Percentiles rank a stretch among this genome's conserved stretches.
phyloP scores from a whole-genome alignment of 2,329 filamentous ascomycete species.

The Fusarium oxysporum region DNA sequence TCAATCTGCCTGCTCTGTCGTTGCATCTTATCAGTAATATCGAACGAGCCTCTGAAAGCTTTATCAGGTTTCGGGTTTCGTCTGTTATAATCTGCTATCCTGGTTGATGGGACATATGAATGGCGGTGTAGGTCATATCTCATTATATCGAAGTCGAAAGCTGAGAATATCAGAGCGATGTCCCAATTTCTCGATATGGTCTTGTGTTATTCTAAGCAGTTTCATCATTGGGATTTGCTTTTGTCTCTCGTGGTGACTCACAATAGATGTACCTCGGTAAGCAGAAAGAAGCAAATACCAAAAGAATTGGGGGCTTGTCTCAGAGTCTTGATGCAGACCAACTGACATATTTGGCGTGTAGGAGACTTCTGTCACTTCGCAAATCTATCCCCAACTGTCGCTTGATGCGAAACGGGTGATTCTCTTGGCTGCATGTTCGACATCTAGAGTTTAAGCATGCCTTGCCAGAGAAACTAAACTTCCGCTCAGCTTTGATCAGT shows the following conservation, averaged over 20 bases:
- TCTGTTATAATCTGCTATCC: not conserved
- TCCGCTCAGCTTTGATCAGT: not conserved
- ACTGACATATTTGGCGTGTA: not conserved
- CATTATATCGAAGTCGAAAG: not conserved
- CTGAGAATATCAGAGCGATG: not conserved
- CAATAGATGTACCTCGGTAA: not conserved
- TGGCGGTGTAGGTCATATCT: not conserved
- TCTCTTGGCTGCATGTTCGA: not conserved
- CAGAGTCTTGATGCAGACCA: slow-evolving; percentile 16
- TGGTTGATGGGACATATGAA: not conserved
- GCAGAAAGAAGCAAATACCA: slow-evolving; percentile 27
- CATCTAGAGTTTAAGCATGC: not conserved
- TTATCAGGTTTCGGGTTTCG: not conserved
- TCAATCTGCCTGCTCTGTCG: not conserved
- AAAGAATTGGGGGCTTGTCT: slow-evolving; percentile 12
- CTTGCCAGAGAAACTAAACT: not conserved
- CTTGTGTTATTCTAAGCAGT: not conserved
- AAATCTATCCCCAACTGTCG: slow-evolving; percentile 1
- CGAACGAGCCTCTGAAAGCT: not conserved
- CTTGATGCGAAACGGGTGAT: not conserved
- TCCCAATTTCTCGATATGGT: not conserved
- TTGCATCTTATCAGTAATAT: not conserved
- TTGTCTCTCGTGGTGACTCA: not conserved
- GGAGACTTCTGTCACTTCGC: slow-evolving; percentile 1
- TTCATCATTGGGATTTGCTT: not conserved